These are phyloP conservation scores for Cercophora samala DNA, from an alignment of 495 filamentous ascomycete genomes.

Conservation along the genomic window DNA sequence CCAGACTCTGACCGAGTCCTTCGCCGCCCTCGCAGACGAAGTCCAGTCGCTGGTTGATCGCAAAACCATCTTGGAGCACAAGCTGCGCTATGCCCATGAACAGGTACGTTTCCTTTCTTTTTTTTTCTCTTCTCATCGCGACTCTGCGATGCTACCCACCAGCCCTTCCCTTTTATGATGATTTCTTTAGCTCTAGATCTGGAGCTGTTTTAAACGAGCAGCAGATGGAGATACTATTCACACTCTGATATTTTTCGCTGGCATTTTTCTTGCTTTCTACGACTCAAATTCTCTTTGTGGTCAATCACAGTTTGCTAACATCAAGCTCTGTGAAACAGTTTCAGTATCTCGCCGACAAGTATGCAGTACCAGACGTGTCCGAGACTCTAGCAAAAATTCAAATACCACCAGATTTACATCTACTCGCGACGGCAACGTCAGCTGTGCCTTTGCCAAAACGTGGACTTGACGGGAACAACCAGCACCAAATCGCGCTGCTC, in stretches of 20 bases:
- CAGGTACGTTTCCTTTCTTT: slow-evolving; percentile 42
- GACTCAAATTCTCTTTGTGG: slow-evolving; percentile 14
- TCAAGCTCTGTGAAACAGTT: slow-evolving; percentile 35
- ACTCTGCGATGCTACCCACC: background rate
- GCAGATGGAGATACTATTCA: slow-evolving; percentile 49
- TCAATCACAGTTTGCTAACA: slow-evolving; percentile 22
- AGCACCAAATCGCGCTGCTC: slow-evolving; percentile 52
- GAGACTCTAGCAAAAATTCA: slow-evolving; percentile 54
- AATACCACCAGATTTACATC: slow-evolving; percentile 50
- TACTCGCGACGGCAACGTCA: slow-evolving; percentile 40
- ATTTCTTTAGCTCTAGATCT: slow-evolving; percentile 74
- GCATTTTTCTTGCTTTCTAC: slow-evolving; percentile 31
- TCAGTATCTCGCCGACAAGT: slow-evolving; percentile 56
- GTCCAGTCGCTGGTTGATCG: slow-evolving; percentile 54
- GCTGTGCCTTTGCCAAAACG: slow-evolving; percentile 51
- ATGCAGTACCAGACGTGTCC: slow-evolving; percentile 52
- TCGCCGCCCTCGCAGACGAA: slow-evolving; percentile 60
- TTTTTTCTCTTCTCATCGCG: slow-evolving; percentile 17
- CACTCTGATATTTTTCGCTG: slow-evolving; percentile 32
- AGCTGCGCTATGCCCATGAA: slow-evolving; percentile 55
- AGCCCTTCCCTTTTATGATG: slow-evolving; percentile 46
- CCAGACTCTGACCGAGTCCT: slow-evolving; percentile 55
- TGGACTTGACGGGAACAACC: slow-evolving; percentile 37
- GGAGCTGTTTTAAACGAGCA: slow-evolving; percentile 48
- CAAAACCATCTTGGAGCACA: slow-evolving; percentile 55